Conservation (phyloP, 176 grass and related monocot genomes). For the Zoysia pacifica region DNA sequence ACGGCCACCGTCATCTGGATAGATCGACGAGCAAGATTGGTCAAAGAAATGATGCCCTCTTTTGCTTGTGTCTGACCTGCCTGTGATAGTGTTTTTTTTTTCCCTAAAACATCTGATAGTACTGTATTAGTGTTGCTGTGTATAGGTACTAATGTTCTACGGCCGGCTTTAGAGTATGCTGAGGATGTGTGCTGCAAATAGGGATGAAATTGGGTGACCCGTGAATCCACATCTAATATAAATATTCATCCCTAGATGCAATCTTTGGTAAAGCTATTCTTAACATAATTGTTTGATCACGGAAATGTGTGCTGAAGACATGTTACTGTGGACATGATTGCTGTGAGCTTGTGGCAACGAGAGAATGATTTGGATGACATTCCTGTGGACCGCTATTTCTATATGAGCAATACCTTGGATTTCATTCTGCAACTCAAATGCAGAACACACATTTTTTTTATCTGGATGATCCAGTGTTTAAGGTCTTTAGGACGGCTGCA, state of each 20-base stretch:
- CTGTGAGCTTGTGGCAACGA: not conserved
- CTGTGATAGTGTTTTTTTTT: not conserved
- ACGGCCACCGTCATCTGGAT: not conserved
- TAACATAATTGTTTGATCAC: not conserved
- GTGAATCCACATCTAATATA: no score
- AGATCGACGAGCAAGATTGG: slow-evolving; percentile 32
- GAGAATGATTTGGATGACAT: not conserved
- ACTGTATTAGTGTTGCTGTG: not conserved
- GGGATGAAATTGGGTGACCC: no score
- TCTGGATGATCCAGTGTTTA: not conserved
- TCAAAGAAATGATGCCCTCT: not conserved
- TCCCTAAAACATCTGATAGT: not conserved
- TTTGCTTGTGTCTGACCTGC: not conserved
- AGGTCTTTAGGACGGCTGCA: not conserved
- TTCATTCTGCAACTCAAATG: not conserved
- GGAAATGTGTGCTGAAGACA: not conserved
- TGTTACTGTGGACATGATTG: not conserved
- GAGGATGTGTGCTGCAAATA: not conserved
- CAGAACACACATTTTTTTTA: not conserved
- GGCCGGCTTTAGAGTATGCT: slow-evolving; percentile 29
- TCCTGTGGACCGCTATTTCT: not conserved
- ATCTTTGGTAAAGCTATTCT: not conserved
- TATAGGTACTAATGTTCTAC: not conserved
- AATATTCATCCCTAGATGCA: no score
- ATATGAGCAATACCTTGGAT: not conserved